These are phyloP conservation scores for Pterulicium gracile DNA, from an alignment of 1,284 basidiomycete species.

Conservation along the genomic window DNA sequence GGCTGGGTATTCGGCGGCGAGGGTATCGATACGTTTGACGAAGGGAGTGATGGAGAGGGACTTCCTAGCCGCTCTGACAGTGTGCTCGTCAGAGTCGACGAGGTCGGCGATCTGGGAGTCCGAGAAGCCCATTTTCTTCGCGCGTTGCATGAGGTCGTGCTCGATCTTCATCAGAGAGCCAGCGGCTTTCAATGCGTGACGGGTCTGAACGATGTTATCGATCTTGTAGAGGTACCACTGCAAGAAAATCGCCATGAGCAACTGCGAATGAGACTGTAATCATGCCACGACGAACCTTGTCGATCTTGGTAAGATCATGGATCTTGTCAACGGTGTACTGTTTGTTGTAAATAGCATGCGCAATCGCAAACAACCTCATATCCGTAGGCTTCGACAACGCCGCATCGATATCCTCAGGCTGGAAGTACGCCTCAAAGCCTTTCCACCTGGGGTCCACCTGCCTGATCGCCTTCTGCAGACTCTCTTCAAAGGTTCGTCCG, in stretches of 20 bases:
- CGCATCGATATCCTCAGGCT: slow-evolving; percentile 76
- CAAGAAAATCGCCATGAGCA: slow-evolving; percentile 8
- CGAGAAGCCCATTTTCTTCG: slow-evolving; percentile 92
- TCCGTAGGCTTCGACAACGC: slow-evolving; percentile 77
- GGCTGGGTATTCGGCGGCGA: slow-evolving; percentile 98
- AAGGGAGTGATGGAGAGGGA: slow-evolving; percentile 85
- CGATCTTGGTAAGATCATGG: slow-evolving; percentile 95
- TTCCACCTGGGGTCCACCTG: slow-evolving; percentile 91
- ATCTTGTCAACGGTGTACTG: slow-evolving; percentile 85
- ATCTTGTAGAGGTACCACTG: slow-evolving; percentile 99
- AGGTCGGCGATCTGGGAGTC: slow-evolving; percentile 87
- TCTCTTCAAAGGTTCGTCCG: slow-evolving; percentile 98
- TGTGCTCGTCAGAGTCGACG: slow-evolving; percentile 56
- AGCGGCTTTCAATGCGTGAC: slow-evolving; percentile 59
- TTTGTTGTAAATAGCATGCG: slow-evolving; percentile 94
- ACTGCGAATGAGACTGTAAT: background rate
- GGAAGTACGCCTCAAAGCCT: slow-evolving; percentile 73
- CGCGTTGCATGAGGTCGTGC: slow-evolving; percentile 65
- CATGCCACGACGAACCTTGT: slow-evolving; percentile 49
- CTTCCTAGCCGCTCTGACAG: slow-evolving; percentile 82
- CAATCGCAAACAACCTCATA: slow-evolving; percentile 93
- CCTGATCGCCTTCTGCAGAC: slow-evolving; percentile 96
- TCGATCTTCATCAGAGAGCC: slow-evolving; percentile 58
- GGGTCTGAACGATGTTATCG: slow-evolving; percentile 89
- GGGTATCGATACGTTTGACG: slow-evolving; percentile 98